These are phyloP conservation scores for Elsinoe necatrix DNA, from an alignment of 2,329 filamentous ascomycete species.

Conservation along the genomic window DNA sequence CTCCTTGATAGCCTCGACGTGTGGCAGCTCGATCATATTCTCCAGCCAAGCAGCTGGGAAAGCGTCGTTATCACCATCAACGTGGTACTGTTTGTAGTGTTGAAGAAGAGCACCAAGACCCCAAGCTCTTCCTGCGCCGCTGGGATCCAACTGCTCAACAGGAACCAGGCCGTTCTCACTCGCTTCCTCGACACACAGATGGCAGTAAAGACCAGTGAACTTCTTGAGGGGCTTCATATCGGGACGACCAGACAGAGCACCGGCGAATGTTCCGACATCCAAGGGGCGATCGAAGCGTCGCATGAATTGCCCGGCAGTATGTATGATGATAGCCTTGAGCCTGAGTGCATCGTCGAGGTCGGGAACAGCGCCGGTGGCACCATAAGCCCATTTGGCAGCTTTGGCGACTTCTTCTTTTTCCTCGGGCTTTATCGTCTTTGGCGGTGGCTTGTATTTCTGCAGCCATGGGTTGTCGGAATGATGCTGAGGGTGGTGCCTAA, in stretches of 20 bases:
- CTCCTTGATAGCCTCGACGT: constrained; percentile 40
- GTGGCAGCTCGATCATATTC: constrained; percentile 54
- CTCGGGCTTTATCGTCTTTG: constrained; percentile 4
- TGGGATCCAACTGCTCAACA: background rate
- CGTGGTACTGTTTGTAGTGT: constrained; percentile 52
- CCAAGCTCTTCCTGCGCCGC: constrained; percentile 25
- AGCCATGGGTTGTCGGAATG: constrained; percentile 2
- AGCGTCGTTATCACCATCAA: constrained; percentile 24
- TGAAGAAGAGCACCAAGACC: constrained; percentile 49
- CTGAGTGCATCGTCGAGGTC: constrained; percentile 55
- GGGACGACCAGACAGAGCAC: constrained; percentile 36
- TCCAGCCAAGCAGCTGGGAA: constrained; percentile 46
- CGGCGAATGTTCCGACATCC: constrained; percentile 40
- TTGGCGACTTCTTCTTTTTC: constrained; percentile 35
- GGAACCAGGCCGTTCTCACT: background rate
- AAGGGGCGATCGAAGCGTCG: constrained; percentile 52
- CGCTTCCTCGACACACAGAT: constrained; percentile 27
- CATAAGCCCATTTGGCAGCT: constrained; percentile 52
- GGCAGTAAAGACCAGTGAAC: constrained; percentile 38
- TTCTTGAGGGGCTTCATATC: constrained; percentile 37
- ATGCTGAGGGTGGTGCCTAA: background rate
- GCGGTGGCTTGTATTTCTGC: background rate
- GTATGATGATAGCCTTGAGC: constrained; percentile 55
- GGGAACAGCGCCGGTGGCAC: constrained; percentile 49
- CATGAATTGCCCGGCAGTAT: constrained; percentile 51